Evolutionary conservation across 768 basidiomycete species (phyloP), one percentile per base, ranked within the genome.

Genomic region (Trametes gibbosa): DNA sequence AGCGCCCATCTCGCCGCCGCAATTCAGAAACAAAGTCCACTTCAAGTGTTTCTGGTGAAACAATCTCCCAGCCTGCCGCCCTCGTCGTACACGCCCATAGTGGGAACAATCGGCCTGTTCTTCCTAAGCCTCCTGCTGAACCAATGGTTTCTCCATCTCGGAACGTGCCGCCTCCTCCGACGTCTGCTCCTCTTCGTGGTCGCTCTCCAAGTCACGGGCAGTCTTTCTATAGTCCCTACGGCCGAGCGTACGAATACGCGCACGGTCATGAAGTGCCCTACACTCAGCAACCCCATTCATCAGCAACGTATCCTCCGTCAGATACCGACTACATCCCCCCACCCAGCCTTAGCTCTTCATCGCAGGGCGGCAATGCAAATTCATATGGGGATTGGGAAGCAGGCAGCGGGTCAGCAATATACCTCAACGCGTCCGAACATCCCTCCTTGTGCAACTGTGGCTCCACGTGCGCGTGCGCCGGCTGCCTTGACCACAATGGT

Each of bases 401-500:
- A 8, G 29, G 43, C 5, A 6, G 8, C 13, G n/a, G 25, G 17
- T 25, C 5, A 2, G 25, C 39, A 10, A 34, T 43, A 48, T 53
- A 34, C 40, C 23, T n/a, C 32, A 66, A 40, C 54, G 62, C 29
- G 63, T 63, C 3, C 63, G 69, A n/a, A 75, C 32, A 79, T 61
- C 79, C 78, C n/a, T 78, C 80, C 0, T 49, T 76, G 1, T 90
- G 88, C 66, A 77, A 78, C 24, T 90, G 88, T 64, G 87, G 87
- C 23, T 80, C 84, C 50, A 73, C 72, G 2, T 89, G 87, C 68
- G 70, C 76, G 19, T 90, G 87, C 63, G 81, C 85, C 1, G 87
- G 87, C 7, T 89, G 87, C 62, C 67, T 78, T 47, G 76, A 85
- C 41, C 85, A 88, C 63, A 81, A 70, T 37, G 76, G 69, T 25